These are phyloP conservation scores for Cadophora malorum DNA, from an alignment of 2,329 filamentous ascomycete species.

Conservation along the genomic window DNA sequence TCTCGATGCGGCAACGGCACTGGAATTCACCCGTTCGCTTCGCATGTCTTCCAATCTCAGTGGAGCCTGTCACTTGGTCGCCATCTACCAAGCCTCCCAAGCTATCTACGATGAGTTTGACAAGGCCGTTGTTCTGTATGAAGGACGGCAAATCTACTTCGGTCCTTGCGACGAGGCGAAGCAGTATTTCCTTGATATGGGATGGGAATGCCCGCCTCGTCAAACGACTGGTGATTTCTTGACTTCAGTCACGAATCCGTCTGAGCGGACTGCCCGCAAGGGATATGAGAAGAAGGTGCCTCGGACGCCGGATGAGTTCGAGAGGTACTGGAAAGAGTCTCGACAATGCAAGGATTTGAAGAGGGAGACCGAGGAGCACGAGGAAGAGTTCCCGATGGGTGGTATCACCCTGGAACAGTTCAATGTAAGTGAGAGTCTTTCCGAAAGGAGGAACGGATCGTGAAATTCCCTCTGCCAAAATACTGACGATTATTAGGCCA, in stretches of 20 bases:
- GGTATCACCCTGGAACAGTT: constrained; percentile 48
- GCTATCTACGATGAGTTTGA: constrained; percentile 74
- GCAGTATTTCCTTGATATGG: constrained; percentile 72
- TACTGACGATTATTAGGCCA: constrained; percentile 38
- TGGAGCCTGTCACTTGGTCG: constrained; percentile 67
- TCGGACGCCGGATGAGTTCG: constrained; percentile 61
- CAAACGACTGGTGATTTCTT: constrained; percentile 68
- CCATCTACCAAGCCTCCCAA: constrained; percentile 77
- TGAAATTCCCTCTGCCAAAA: not conserved
- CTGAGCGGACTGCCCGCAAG: constrained; percentile 61
- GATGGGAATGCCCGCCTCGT: constrained; percentile 72
- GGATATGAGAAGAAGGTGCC: constrained; percentile 65
- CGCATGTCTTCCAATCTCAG: constrained; percentile 69
- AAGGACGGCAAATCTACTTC: constrained; percentile 77
- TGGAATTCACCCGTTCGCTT: constrained; percentile 75
- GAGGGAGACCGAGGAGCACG: constrained; percentile 59
- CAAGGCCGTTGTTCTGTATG: constrained; percentile 71
- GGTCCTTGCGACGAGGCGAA: constrained; percentile 69
- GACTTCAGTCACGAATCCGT: constrained; percentile 73
- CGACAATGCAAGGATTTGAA: constrained; percentile 50
- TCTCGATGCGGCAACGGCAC: constrained; percentile 74
- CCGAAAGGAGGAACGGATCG: too few relatives aligned
- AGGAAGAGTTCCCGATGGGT: constrained; percentile 49
- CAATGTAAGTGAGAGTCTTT: constrained; percentile 23
- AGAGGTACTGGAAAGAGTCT: constrained; percentile 57